Evolutionary conservation across 2,329 filamentous ascomycete species (phyloP).

Genomic region (Scorias spongiosa): DNA sequence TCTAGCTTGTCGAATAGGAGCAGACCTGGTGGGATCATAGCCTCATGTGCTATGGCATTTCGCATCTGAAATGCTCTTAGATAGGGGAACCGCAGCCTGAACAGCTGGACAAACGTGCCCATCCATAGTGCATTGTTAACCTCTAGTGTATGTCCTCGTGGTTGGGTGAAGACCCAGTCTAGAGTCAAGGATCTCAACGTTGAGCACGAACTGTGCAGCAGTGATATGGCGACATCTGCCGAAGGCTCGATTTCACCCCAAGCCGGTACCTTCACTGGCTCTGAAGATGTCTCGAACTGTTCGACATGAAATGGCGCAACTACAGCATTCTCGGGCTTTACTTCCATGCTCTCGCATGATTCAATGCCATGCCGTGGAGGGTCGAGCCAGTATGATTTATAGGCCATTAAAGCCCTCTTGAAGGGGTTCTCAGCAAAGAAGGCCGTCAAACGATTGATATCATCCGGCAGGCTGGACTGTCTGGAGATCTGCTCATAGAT

Average conservation of each 20-base stretch:
- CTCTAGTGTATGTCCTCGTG: neutral
- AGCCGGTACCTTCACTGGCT: neutral
- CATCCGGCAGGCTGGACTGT: neutral
- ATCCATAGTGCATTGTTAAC: constrained; percentile 4
- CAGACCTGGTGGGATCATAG: constrained; percentile 20
- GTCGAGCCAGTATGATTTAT: neutral
- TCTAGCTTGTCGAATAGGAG: constrained; percentile 19
- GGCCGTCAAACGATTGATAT: neutral
- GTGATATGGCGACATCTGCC: constrained; percentile 5
- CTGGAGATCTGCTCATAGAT: constrained; percentile 9
- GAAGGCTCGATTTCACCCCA: constrained; percentile 9
- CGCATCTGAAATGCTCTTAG: constrained; percentile 31
- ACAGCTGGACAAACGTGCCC: constrained; percentile 17
- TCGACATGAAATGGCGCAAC: neutral
- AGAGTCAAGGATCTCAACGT: constrained; percentile 21
- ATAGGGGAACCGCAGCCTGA: constrained; percentile 26
- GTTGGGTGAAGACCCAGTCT: constrained; percentile 19
- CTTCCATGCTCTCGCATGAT: neutral
- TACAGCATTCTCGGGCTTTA: no score
- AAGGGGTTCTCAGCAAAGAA: neutral
- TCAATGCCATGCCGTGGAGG: neutral
- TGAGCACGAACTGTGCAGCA: constrained; percentile 8
- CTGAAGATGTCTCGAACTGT: neutral
- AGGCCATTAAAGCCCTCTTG: neutral
- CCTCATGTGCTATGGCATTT: constrained; percentile 26